Conservation (phyloP, 1,284 basidiomycete species). For the Apiotrichum gamsii region DNA sequence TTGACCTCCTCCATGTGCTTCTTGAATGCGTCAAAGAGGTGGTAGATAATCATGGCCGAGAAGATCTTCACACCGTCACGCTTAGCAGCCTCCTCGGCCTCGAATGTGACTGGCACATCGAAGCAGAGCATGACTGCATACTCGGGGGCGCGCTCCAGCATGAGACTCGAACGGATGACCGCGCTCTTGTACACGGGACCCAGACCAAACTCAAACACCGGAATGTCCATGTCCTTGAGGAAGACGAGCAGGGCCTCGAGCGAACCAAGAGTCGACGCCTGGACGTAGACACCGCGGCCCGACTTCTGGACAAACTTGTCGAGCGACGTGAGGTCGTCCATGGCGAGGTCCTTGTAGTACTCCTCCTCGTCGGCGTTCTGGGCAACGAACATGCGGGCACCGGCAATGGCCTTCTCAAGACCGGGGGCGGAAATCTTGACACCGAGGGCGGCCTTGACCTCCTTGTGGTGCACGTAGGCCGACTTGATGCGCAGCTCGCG, state of each 20-base stretch:
- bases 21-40: slow-evolving; percentile 94
- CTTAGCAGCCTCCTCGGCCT: slow-evolving; percentile 83
- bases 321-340: slow-evolving; percentile 89
- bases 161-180: slow-evolving; percentile 84
- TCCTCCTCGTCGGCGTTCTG: slow-evolving; percentile 96
- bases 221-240: slow-evolving; percentile 91
- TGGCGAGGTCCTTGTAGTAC: slow-evolving; percentile 87
- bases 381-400: slow-evolving; percentile 84
- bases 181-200: slow-evolving; percentile 97
- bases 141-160: slow-evolving; percentile 96
- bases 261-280: slow-evolving; percentile 95
- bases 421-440: slow-evolving; percentile 95
- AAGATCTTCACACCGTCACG: slow-evolving; percentile 91
- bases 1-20: slow-evolving; percentile 90
- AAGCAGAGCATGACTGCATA: slow-evolving; percentile 94
- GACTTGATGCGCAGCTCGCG: slow-evolving; percentile 97
- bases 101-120: slow-evolving; percentile 82
- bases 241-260: slow-evolving; percentile 96
- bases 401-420: slow-evolving; percentile 98
- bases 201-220: slow-evolving; percentile 95
- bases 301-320: slow-evolving; percentile 90
- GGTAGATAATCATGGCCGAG: slow-evolving; percentile 86
- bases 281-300: slow-evolving; percentile 93
- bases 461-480: slow-evolving; percentile 94
- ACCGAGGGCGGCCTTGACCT: slow-evolving; percentile 95